Evolutionary conservation across 768 basidiomycete species (phyloP).

Genomic region (Clitopilus hobsonii): DNA sequence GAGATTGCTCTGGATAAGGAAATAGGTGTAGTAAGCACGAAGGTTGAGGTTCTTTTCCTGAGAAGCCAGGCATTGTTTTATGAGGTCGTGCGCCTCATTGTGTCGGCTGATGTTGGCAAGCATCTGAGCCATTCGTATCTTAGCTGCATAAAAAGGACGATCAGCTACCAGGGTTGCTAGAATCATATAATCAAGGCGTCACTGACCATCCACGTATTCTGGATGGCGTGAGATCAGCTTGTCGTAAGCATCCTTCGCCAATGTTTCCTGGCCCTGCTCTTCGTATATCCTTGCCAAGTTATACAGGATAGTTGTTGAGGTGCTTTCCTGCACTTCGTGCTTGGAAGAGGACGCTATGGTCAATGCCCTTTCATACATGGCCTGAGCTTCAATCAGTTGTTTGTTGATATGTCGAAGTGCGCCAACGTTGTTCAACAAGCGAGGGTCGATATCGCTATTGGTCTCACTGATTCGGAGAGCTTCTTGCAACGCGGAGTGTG

Average conservation of each 20-base stretch:
- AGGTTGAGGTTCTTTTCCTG: constrained; percentile 78
- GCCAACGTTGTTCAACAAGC: constrained; percentile 78
- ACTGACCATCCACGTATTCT: constrained; percentile 92
- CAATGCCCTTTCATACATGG: constrained; percentile 72
- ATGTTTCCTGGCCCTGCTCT: constrained; percentile 64
- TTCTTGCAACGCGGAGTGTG: constrained; percentile 67
- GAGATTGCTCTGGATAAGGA: constrained; percentile 76
- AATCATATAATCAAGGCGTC: neutral
- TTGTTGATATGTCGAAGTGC: constrained; percentile 70
- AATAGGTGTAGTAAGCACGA: constrained; percentile 90
- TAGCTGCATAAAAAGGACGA: constrained; percentile 56
- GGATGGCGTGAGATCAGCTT: constrained; percentile 88
- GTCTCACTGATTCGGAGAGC: constrained; percentile 63
- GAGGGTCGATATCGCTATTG: constrained; percentile 49
- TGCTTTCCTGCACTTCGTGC: constrained; percentile 51
- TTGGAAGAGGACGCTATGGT: constrained; percentile 45
- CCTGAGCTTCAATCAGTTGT: constrained; percentile 48
- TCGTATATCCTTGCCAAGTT: constrained; percentile 93
- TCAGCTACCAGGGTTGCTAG: constrained; percentile 1
- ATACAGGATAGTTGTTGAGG: constrained; percentile 82
- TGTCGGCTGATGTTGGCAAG: constrained; percentile 61
- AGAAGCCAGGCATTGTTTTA: constrained; percentile 85
- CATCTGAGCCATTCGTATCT: constrained; percentile 87
- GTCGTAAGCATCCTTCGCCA: constrained; percentile 83
- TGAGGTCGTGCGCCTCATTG: constrained; percentile 79